A percentile compares a stretch with the other conserved stretches of the same genome.
Conservation (phyloP, 768 basidiomycete species). For the Suillus subalutaceus region DNA sequence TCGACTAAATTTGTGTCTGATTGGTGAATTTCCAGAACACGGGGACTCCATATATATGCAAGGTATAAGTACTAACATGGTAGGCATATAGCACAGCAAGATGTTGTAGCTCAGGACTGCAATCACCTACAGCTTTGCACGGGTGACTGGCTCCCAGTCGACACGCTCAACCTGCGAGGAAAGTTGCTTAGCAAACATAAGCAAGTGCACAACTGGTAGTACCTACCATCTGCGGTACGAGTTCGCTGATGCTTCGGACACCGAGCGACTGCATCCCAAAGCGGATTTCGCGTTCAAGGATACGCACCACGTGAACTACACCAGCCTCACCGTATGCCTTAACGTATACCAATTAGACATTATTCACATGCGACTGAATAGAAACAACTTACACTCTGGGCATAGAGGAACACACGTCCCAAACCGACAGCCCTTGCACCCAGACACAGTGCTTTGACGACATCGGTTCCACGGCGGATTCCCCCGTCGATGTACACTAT, state of each 20-base stretch:
- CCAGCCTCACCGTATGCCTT: constrained; percentile 79
- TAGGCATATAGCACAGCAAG: not conserved
- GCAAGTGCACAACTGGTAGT: not conserved
- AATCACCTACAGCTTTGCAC: constrained; percentile 10
- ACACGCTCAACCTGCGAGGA: constrained; percentile 58
- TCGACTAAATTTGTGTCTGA: not conserved
- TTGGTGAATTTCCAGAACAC: not conserved
- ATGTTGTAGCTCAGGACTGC: constrained; percentile 23
- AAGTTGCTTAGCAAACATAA: constrained; percentile 10
- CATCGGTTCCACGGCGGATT: constrained; percentile 81
- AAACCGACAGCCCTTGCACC: constrained; percentile 88
- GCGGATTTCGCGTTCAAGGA: constrained; percentile 77
- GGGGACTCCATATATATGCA: too few species aligned
- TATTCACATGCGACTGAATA: constrained; percentile 4
- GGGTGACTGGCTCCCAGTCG: constrained; percentile 58
- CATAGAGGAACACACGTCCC: constrained; percentile 85
- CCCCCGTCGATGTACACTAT: constrained; percentile 85
- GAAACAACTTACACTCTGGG: constrained; percentile 63
- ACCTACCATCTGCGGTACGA: constrained; percentile 76
- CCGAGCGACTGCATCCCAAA: constrained; percentile 79
- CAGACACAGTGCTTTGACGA: constrained; percentile 87
- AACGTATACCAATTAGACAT: constrained; percentile 8
- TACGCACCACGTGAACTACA: constrained; percentile 63
- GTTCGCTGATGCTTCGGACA: constrained; percentile 60
- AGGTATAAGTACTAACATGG: not conserved